Evolutionary conservation across 352 stramenopile genomes (phyloP), one percentile per base, ranked within the genome.

Genomic region (Thraustotheca clavata): DNA sequence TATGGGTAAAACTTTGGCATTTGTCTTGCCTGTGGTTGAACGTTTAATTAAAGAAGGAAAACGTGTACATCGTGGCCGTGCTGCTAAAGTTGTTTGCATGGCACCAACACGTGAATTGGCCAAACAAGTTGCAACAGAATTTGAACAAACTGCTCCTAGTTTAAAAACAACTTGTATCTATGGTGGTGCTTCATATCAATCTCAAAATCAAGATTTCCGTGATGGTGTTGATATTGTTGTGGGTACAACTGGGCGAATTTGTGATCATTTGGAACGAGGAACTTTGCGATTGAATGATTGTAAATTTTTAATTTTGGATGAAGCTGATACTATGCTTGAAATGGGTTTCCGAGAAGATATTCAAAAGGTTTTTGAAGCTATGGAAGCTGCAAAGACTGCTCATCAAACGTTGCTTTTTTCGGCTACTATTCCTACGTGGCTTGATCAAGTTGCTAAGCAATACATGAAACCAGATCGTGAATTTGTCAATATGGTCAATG

Each of bases 1-100:
- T 65, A 98, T 97, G 69, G 97, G 97, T 55, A 99, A 99, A 83
- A 99, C 97, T 20, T 78, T 99, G 11, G 97, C 97, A 34, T 99
- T 99, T 76, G 96, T 94, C 7, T 79, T 99, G 36, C 97, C 97
- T 3, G 77, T 97, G 18, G 83, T 99, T 39, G 89, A 97, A 67
- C 73, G 93, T 40, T 69, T 99, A 48, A 67, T 96, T 5, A 85
- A 85, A 48, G 87, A 96, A 61, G 87, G 78, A 35, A 59, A 73
- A 8, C 74, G 76, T 65, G 63, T 60, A 34, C 80, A 84, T 46
- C 76, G 78, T 52, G 84, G 85, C 38, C 79, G 86, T 24, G 76
- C 76, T 16, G 93, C 96, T 18, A 86, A 84, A 39, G 97, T 98
- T 66, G 81, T 99, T 39, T 94, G 98, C 52, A 91, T 99, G 73